Conservation (phyloP, 2,329 filamentous ascomycete species). For the Cladosporium sp. region DNA sequence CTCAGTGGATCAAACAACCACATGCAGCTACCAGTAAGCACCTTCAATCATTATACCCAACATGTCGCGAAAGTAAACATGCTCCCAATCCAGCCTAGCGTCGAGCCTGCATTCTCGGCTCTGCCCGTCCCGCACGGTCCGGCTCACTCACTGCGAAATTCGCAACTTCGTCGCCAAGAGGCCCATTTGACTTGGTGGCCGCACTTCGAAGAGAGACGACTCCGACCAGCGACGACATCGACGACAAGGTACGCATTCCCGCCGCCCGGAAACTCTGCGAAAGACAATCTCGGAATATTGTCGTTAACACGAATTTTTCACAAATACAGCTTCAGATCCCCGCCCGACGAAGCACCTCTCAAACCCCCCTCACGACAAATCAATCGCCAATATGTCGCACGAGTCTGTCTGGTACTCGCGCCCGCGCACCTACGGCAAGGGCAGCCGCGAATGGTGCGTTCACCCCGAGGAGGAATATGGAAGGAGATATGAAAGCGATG, state of each 20-base stretch:
- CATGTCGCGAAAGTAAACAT: no score
- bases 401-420: slow-evolving; percentile 99
- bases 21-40: no score
- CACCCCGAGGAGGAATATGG: slow-evolving; percentile 2
- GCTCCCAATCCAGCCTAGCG: background rate
- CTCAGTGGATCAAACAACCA: no score
- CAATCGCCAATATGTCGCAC: slow-evolving; percentile 69
- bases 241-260: slow-evolving; percentile 13
- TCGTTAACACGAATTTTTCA: slow-evolving; percentile 10
- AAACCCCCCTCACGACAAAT: slow-evolving; percentile 4
- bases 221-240: slow-evolving; percentile 13
- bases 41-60: no score
- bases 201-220: slow-evolving; percentile 10
- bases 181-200: background rate
- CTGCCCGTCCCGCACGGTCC: background rate
- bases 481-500: slow-evolving; percentile 7
- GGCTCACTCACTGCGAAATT: slow-evolving; percentile 9
- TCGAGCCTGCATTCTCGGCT: background rate
- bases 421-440: slow-evolving; percentile 96
- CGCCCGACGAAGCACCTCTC: slow-evolving; percentile 13
- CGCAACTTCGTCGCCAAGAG: background rate
- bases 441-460: slow-evolving; percentile 85
- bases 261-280: slow-evolving; percentile 4
- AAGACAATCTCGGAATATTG: background rate
- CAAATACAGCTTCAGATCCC: slow-evolving; percentile 14